These are phyloP conservation scores for Hibiscus syriacus DNA, from an alignment of 345 rosid species.

Conservation along the genomic window DNA sequence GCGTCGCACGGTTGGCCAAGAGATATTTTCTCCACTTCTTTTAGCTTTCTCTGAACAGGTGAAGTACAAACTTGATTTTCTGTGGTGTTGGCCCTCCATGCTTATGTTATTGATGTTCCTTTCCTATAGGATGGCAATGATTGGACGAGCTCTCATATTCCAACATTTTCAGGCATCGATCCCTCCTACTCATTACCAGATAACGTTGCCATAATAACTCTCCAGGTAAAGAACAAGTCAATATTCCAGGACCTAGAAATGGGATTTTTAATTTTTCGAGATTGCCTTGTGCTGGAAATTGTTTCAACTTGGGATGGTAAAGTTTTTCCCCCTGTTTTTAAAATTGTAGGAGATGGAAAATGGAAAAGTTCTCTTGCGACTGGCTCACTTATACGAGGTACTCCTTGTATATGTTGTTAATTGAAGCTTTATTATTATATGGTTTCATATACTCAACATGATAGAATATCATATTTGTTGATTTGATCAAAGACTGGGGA, in stretches of 20 bases:
- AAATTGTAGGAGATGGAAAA: conserved; percentile 64
- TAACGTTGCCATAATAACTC: conserved; percentile 73
- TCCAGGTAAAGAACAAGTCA: conserved; percentile 48
- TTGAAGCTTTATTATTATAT: background rate
- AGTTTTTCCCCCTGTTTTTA: background rate
- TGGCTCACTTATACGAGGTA: conserved; percentile 93
- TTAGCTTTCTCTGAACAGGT: conserved; percentile 88
- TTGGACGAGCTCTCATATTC: conserved; percentile 44
- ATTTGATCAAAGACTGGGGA: conserved; percentile 48
- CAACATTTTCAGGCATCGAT: conserved; percentile 63
- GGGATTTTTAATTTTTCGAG: background rate
- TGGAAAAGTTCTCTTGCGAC: conserved; percentile 67
- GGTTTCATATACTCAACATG: background rate
- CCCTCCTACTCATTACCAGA: conserved; percentile 66
- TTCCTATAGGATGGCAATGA: conserved; percentile 54
- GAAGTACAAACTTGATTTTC: conserved; percentile 7
- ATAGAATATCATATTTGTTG: background rate
- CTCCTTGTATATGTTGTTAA: conserved; percentile 7
- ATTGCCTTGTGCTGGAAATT: too few relatives aligned
- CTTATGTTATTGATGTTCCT: conserved; percentile 8
- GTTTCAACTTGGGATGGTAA: background rate
- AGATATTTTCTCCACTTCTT: conserved; percentile 83
- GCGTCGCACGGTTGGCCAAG: conserved; percentile 85
- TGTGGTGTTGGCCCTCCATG: conserved; percentile 1
- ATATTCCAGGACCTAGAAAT: background rate